Conservation (phyloP, 352 stramenopile species). For the Phytophthora ohioensis region DNA sequence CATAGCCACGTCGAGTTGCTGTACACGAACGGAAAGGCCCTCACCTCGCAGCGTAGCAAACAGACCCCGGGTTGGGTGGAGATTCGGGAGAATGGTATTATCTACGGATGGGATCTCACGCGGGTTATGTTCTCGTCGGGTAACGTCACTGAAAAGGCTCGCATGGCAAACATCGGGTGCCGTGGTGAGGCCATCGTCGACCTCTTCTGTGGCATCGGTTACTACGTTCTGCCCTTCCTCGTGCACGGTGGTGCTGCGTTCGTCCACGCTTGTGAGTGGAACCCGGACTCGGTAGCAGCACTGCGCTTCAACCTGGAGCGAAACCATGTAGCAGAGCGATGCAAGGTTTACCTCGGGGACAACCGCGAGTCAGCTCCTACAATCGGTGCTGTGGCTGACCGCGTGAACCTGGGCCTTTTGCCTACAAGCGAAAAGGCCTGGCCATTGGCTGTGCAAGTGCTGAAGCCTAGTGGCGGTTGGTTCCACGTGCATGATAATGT, state of each 20-base stretch:
- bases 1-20: conserved; percentile 83
- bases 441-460: conserved; percentile 90
- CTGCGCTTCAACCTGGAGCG: conserved; percentile 92
- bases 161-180: conserved; percentile 91
- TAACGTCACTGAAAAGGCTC: conserved; percentile 97
- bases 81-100: conserved; percentile 94
- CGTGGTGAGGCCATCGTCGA: conserved; percentile 93
- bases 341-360: conserved; percentile 89
- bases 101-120: conserved; percentile 96
- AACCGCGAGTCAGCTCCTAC: conserved; percentile 83
- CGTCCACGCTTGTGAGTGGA: conserved; percentile 97
- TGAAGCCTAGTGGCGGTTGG: conserved; percentile 92
- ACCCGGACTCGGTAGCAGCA: conserved; percentile 92
- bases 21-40: conserved; percentile 57
- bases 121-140: conserved; percentile 97
- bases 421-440: conserved; percentile 96
- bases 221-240: conserved; percentile 97
- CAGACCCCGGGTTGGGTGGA: conserved; percentile 78
- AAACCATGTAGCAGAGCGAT: conserved; percentile 90
- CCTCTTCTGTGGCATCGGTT: conserved; percentile 98
- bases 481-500: conserved; percentile 98
- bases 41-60: conserved; percentile 46
- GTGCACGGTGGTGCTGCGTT: conserved; percentile 90
- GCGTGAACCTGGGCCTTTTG: conserved; percentile 95
- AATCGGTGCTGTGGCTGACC: conserved; percentile 87